Evolutionary conservation across 768 basidiomycete species (phyloP), one percentile per base, ranked within the genome.

Genomic region (Boletus barrowsii): DNA sequence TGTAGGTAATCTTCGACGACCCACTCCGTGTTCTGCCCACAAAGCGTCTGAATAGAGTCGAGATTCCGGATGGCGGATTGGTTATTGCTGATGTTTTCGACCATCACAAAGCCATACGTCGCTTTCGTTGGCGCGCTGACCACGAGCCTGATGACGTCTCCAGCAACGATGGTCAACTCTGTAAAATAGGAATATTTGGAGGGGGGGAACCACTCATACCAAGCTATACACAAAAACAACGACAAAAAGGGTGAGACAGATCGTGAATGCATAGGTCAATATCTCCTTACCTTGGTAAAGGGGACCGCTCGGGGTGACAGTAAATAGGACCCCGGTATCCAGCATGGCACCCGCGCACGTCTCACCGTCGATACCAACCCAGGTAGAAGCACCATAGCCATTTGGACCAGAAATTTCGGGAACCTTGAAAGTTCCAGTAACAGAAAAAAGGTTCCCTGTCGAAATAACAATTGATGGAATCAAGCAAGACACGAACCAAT

Each of bases 1-100:
- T 0, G 6, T 2, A 9, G 0, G 29, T 36, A 56, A 43, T 41
- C 44, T 36, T 56, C 59, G 11, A 56, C 54, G 20, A 61, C 48
- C 60, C 60, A 61, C 26, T 61, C 60, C 5, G 59, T 59, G 5
- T 26, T 9, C 51, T 49, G 18, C 49, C 53, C 8, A 61, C 48
- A 2, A 51, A 42, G 9, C 4, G 54, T 45, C 13, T 30, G 26
- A 35, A 2, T 14, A 35, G 33, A 14, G 11, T 8, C 8, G 29
- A 35, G 4, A 10, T 14, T 3, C 33, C 0, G 13, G 14, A 11
- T 59, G 7, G 9, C 0, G 43, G 30, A 10, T 29, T 51, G 41
- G 3, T 35, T 40, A 0, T 32, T 56, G 17, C 36, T 52, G 2
- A 40, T 1, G 15, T 61, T 61, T 11, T 53, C 48, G 10, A 61